Percentiles rank a stretch among this genome's conserved stretches.
Conservation (phyloP, 352 stramenopile genomes). For the Phytophthora ramorum region DNA sequence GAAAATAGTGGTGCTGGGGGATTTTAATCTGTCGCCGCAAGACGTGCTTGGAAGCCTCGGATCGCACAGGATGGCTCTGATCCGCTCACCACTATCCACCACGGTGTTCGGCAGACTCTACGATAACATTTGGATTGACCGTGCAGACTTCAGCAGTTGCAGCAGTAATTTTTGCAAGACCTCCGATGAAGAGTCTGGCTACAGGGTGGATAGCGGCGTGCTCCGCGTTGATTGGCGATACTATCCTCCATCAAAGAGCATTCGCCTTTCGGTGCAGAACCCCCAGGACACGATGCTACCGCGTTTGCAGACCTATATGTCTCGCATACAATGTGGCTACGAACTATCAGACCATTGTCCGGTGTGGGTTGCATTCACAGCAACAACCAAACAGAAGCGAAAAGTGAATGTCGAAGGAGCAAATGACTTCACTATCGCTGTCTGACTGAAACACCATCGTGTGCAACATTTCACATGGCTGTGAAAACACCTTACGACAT, state of each 20-base stretch:
- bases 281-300: conserved; percentile 34
- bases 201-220: conserved; percentile 51
- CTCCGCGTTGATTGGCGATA: conserved; percentile 68
- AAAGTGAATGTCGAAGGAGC: not conserved
- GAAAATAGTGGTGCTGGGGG: conserved; percentile 61
- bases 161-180: conserved; percentile 6
- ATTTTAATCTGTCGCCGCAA: conserved; percentile 72
- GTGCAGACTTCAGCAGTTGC: conserved; percentile 16
- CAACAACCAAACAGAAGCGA: not conserved
- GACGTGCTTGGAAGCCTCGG: conserved; percentile 40
- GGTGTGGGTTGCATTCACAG: conserved; percentile 57
- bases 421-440: not conserved
- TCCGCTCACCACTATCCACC: conserved; percentile 55
- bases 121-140: conserved; percentile 73
- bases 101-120: conserved; percentile 69
- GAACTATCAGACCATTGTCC: conserved; percentile 76
- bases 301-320: conserved; percentile 40
- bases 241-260: conserved; percentile 48
- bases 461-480: not conserved
- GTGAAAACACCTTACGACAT: not conserved
- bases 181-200: conserved; percentile 3
- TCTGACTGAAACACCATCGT: not conserved
- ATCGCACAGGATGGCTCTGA: conserved; percentile 43
- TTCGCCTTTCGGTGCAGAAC: conserved; percentile 15
- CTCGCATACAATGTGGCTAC: conserved; percentile 48